Conservation (phyloP, 2,329 filamentous ascomycete species). For the Colletotrichum higginsianum region DNA sequence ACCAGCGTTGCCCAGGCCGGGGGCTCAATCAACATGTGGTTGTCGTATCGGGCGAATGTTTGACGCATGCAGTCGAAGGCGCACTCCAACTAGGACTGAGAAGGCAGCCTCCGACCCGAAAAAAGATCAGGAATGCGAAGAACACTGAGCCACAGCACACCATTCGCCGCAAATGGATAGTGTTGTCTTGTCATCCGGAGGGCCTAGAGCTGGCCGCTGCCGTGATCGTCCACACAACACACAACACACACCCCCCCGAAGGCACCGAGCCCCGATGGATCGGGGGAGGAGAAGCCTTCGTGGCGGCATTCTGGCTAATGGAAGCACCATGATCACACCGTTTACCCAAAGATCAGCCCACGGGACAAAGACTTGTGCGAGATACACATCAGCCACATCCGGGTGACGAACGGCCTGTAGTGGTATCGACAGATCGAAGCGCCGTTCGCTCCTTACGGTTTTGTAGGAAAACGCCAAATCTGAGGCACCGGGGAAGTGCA, state of each 20-base stretch:
- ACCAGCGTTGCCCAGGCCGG: neutral
- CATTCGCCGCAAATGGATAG: neutral
- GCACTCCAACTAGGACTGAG: neutral
- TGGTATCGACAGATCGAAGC: neutral
- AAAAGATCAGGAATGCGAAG: neutral
- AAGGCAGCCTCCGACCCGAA: neutral
- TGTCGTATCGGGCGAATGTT: neutral
- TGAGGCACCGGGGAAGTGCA: neutral
- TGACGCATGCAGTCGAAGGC: conserved; percentile 5
- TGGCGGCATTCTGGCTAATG: conserved; percentile 22
- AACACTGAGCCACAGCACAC: neutral
- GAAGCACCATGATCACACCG: conserved; percentile 7
- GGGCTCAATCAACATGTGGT: neutral
- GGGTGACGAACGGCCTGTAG: neutral
- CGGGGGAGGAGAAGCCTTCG: neutral
- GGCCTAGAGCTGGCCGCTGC: conserved; percentile 5
- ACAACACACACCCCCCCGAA: conserved; percentile 8
- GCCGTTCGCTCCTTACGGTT: conserved; percentile 10
- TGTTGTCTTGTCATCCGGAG: neutral
- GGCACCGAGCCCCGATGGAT: neutral
- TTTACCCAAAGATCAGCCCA: conserved; percentile 25
- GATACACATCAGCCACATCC: neutral
- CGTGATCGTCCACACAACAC: neutral
- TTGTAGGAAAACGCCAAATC: neutral
- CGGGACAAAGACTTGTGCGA: neutral